These are phyloP conservation scores for Solanum rostratum DNA, from an alignment of 257 asterid genomes.

Conservation along the genomic window DNA sequence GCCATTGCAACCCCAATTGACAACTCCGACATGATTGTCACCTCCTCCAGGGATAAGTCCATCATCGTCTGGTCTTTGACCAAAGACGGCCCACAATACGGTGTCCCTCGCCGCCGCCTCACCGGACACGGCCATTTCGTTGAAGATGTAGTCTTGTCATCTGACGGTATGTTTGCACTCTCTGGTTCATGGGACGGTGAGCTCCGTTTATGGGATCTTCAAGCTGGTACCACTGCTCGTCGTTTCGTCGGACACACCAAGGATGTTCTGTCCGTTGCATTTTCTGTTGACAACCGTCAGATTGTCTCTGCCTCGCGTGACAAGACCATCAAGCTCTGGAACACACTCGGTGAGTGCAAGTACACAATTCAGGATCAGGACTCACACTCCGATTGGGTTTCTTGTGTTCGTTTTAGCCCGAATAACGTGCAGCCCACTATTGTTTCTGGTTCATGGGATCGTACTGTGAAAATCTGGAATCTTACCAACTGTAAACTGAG, in stretches of 20 bases:
- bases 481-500: slow-evolving; percentile 50
- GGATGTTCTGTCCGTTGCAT: slow-evolving; percentile 79
- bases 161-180: slow-evolving; percentile 83
- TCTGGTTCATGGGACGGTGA: slow-evolving; percentile 97
- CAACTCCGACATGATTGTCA: slow-evolving; percentile 18
- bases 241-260: slow-evolving; percentile 86
- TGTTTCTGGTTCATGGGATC: slow-evolving; percentile 69
- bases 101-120: slow-evolving; percentile 10
- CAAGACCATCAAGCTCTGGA: slow-evolving; percentile 14
- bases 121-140: slow-evolving; percentile 58
- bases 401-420: slow-evolving; percentile 64
- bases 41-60: slow-evolving; percentile 19
- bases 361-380: slow-evolving; percentile 53
- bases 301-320: slow-evolving; percentile 17
- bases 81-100: slow-evolving; percentile 8
- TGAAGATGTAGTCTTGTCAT: slow-evolving; percentile 75
- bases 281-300: slow-evolving; percentile 30
- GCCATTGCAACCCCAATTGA: slow-evolving; percentile 20
- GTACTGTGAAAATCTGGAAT: slow-evolving; percentile 64
- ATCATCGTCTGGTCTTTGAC: slow-evolving; percentile 12
- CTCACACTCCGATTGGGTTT: slow-evolving; percentile 60
- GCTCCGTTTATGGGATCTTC: slow-evolving; percentile 80
- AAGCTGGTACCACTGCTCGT: slow-evolving; percentile 60
- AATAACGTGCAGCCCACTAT: slow-evolving; percentile 41
- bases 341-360: slow-evolving; percentile 41